Percentiles rank a stretch among this genome's conserved stretches.
Conservation (phyloP, 257 asterid species). For the Osmanthus fragrans region DNA sequence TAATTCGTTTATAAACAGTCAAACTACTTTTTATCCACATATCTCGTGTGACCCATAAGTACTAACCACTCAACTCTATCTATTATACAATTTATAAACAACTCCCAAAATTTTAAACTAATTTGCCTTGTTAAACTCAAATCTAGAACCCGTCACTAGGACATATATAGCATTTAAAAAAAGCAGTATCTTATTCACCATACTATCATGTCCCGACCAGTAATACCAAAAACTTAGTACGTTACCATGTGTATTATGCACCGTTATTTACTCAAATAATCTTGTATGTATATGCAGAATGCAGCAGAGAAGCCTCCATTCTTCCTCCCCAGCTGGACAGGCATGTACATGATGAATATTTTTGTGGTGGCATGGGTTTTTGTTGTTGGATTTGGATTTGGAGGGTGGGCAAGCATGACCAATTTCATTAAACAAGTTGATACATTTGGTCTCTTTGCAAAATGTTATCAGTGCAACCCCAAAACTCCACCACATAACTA, state of each 20-base stretch:
- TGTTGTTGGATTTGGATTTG: slow-evolving; percentile 32
- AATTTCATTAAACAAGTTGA: slow-evolving; percentile 39
- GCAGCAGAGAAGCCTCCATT: slow-evolving; percentile 40
- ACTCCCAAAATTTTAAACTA: too few relatives aligned
- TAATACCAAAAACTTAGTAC: too few relatives aligned
- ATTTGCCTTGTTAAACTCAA: too few relatives aligned
- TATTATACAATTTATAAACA: too few relatives aligned
- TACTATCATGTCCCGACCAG: too few relatives aligned
- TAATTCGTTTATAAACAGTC: too few relatives aligned
- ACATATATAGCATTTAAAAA: too few relatives aligned
- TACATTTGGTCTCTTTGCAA: slow-evolving; percentile 37
- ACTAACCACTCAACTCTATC: too few relatives aligned
- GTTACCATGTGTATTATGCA: background rate
- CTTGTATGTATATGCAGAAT: slow-evolving; percentile 23
- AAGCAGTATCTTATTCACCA: too few relatives aligned
- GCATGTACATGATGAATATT: slow-evolving; percentile 26
- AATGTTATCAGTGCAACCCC: slow-evolving; percentile 39
- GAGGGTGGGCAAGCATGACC: slow-evolving; percentile 35
- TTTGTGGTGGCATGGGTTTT: slow-evolving; percentile 33
- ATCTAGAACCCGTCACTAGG: too few relatives aligned
- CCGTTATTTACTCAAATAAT: background rate
- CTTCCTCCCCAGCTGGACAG: slow-evolving; percentile 39
- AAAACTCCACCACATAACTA: background rate
- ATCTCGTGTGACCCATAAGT: too few relatives aligned
- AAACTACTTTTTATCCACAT: too few relatives aligned